Evolutionary conservation across 306 rosid species (phyloP).

Genomic region (Fagus crenata): DNA sequence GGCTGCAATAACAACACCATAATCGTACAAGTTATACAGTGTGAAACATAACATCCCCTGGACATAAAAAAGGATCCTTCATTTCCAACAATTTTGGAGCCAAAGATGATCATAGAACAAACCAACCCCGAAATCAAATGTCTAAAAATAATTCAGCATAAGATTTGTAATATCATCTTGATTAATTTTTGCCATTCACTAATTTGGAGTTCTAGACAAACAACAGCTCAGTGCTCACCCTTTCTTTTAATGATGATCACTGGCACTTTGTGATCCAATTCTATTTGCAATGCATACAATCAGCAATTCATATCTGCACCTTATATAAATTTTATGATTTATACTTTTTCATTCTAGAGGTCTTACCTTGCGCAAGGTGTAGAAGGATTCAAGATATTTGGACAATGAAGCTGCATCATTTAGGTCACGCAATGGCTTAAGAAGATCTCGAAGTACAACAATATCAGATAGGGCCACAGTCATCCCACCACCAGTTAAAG

Average conservation of each 20-base stretch:
- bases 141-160: not conserved
- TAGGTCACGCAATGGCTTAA: conserved; percentile 38
- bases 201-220: not conserved
- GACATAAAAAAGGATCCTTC: not conserved
- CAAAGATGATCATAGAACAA: not conserved
- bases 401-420: conserved; percentile 42
- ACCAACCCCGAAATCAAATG: not conserved
- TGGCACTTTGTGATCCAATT: not conserved
- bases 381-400: conserved; percentile 55
- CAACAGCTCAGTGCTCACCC: not conserved
- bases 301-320: too few species aligned
- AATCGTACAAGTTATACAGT: not conserved
- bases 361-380: conserved; percentile 53
- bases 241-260: not conserved
- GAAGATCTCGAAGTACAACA: conserved; percentile 53
- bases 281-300: conserved; percentile 8
- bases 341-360: not conserved
- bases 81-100: not conserved
- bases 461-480: conserved; percentile 70
- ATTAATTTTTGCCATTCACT: not conserved
- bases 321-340: not conserved
- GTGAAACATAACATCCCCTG: not conserved
- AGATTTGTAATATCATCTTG: not conserved
- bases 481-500: conserved; percentile 70
- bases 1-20: conserved; percentile 41